Evolutionary conservation across 2,329 filamentous ascomycete species (phyloP), one percentile per base, ranked within the genome.

Genomic region (Fusarium fracticaudum): DNA sequence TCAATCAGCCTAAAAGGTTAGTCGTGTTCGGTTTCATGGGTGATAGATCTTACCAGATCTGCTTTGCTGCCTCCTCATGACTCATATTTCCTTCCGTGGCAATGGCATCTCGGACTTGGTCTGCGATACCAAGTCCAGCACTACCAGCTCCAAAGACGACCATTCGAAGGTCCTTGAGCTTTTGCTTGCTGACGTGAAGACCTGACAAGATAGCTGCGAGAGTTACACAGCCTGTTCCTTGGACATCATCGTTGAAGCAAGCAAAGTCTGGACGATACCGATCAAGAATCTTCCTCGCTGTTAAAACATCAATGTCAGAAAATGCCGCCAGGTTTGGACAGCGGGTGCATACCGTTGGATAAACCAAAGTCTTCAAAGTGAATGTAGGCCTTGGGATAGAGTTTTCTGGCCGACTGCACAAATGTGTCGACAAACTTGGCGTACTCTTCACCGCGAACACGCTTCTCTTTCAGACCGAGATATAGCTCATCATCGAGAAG

Each of bases 351-450:
- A 88, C 89, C 89, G 77, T 97, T 97, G 3, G 82, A 82, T 1
- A 97, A 83, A 2, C 94, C 94, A 83, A 97, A 97, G 79, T 97
- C 95, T 78, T 97, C 94, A 77, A 97, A 97, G 78, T 97, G 94
- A 26, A 97, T 92, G 76, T 95, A 96, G 0, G 95, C 94, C 51
- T 88, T 91, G 0, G 95, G 95, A 69, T 92, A 97, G 4, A 91
- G 86, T 75, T 92, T 90, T 50, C 91, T 86, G 1, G 92, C 92
- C 0, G 90, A 87, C 59, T 86, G 84, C 14, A 97, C 89, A 77
- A 97, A 97, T 0, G 84, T 89, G 51, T 94, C 92, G 3, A 97
- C 90, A 69, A 97, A 94, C 1, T 89, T 81, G 78, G 96, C 93
- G 78, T 97, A 97, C 76, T 90, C 83, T 74, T 93, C 84, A 0